Base-by-base conservation (phyloP, 2,329 filamentous ascomycete species). In the Pseudogymnoascus sp. region DNA sequence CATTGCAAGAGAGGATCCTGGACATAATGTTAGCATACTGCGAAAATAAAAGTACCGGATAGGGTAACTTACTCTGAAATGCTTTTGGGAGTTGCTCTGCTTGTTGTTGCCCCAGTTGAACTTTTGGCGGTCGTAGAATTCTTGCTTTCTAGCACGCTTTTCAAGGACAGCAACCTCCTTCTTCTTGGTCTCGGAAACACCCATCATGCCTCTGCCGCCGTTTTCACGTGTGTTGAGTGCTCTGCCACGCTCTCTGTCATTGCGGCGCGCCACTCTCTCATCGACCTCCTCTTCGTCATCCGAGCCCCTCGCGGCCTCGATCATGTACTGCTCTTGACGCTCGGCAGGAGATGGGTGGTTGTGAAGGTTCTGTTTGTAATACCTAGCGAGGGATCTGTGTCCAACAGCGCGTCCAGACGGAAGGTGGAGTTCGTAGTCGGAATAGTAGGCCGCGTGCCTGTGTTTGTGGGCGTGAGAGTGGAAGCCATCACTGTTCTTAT, bases 401-500 rank as follows among this genome's bases (percentile, higher is more conserved):
- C 95, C 95, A 38, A 96, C 92, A 6, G 90, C 89, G 66, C 90
- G 89, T 62, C 95, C 95, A 4, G 89, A 91, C 1, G 95, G 95
- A 11, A 99, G 84, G 72, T 99, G 92, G 62, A 99, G 83, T 75
- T 97, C 95, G 71, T 91, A 93, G 50, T 99, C 95, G 70, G 96
- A 91, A 72, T 96, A 88, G 75, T 96, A 96, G 21, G 91, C 90
- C 38, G 91, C 87, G 66, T 89, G 84, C 62, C 72, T 69, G 68
- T 87, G 84, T 68, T 90, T 89, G 77, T 96, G 89, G 1, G 89
- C 89, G 73, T 92, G 90, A 2, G 89, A 93, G 74, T 96, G 89
- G 80, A 84, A 93, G 62, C 90, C 89, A 72, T 93, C 88, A 60
- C 81, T 84, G 69, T 89, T 88, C 67, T 86, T 89, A 72, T 93